Base-by-base conservation (phyloP, 2,329 filamentous ascomycete genomes). In the Ceratocystis variospora region DNA sequence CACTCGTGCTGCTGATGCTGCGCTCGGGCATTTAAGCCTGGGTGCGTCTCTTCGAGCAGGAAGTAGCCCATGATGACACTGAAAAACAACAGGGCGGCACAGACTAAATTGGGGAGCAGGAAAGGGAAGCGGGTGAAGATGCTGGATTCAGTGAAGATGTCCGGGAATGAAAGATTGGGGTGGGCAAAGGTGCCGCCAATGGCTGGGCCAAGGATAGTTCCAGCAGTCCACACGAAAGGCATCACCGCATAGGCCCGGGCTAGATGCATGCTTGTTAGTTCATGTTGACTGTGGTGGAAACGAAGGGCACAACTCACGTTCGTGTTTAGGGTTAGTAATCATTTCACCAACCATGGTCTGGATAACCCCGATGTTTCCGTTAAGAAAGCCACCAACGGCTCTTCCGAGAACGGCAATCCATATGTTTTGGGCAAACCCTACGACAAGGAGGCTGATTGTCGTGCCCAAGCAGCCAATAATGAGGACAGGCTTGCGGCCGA, bases 301-400 rank as follows among this genome's bases (percentile, higher is more conserved):
- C 53, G 41, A 15, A 10, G 57, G 15, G 25, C 25, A 61, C 19
- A 48, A 83, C 86, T 79, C 77, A 90, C 87, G 90, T 76, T 96
- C 90, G 76, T 95, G 89, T 71, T 92, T 88, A 15, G 89, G 90
- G 67, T 87, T 89, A 44, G 82, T 88, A 63, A 95, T 88, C 66
- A 96, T 75, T 75, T 96, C 92, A 33, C 87, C 90, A 15, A 96
- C 92, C 89, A 96, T 99, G 19, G 90, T 96, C 75, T 95, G 88
- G 70, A 94, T 90, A 45, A 94, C 89, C 33, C 89, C 91, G 70
- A 96, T 90, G 73, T 96, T 96, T 68, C 92, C 92, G 74, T 96
- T 96, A 66, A 96, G 79, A 12, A 92, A 79, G 25, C 92, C 91
- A 53, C 90, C 92, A 15, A 94, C 73, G 57, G 86, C 83, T 71